Conservation (phyloP, 306 rosid species). For the Inga oerstediana region DNA sequence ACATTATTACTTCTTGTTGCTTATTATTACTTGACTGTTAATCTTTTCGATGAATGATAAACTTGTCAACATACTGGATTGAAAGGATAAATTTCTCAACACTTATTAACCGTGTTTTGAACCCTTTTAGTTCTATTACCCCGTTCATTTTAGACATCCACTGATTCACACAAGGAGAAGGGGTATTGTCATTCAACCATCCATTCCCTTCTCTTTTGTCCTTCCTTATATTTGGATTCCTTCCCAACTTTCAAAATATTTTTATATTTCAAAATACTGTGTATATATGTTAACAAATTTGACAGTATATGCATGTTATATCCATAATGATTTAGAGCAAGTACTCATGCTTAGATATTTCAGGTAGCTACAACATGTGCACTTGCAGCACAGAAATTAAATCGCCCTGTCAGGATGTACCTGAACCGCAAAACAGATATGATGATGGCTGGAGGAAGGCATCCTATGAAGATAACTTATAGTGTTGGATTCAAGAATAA, state of each 20-base stretch:
- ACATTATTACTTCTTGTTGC: too few relatives aligned
- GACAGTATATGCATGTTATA: neutral
- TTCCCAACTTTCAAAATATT: neutral
- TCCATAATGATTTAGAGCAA: neutral
- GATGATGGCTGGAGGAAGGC: constrained; percentile 97
- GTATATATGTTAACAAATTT: neutral
- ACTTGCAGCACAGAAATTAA: constrained; percentile 81
- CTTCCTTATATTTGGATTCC: neutral
- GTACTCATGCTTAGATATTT: constrained; percentile 38
- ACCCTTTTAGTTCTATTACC: too few relatives aligned
- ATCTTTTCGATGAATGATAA: too few relatives aligned
- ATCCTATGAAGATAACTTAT: constrained; percentile 89
- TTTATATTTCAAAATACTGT: constrained; percentile 7
- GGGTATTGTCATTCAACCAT: too few relatives aligned
- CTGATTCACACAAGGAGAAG: too few relatives aligned
- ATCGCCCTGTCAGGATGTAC: constrained; percentile 77
- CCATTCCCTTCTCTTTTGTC: too few relatives aligned
- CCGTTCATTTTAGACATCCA: too few relatives aligned
- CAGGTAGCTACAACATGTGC: constrained; percentile 90
- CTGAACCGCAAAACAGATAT: constrained; percentile 85
- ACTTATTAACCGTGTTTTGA: too few relatives aligned
- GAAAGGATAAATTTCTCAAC: too few relatives aligned
- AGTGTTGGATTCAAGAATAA: constrained; percentile 79
- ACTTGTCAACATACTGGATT: too few relatives aligned
- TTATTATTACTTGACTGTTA: too few relatives aligned